Conservation (phyloP, 1,139 yeast species). For the Kurtzmaniella quercitrusa region DNA sequence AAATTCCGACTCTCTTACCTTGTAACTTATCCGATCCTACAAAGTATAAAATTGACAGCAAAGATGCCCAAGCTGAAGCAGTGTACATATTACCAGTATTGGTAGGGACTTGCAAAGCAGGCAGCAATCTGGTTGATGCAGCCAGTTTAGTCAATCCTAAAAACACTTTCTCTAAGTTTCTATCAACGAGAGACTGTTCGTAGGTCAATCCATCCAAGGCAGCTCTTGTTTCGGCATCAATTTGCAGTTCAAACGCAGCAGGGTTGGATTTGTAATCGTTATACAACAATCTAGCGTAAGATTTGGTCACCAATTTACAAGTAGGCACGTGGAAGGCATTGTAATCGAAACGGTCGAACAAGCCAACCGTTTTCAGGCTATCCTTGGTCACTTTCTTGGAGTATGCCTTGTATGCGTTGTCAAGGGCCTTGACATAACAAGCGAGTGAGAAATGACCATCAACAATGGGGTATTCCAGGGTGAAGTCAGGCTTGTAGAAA, state of each 20-base stretch:
- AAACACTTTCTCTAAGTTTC: slow-evolving; percentile 78
- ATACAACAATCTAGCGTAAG: slow-evolving; percentile 88
- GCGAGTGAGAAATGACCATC: slow-evolving; percentile 95
- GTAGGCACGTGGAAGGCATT: slow-evolving; percentile 98
- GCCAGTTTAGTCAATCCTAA: slow-evolving; percentile 73
- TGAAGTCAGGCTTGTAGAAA: slow-evolving; percentile 96
- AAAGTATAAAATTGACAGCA: slow-evolving; percentile 74
- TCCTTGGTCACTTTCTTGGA: slow-evolving; percentile 71
- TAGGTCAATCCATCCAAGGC: slow-evolving; percentile 58
- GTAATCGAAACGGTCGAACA: slow-evolving; percentile 77
- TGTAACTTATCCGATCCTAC: slow-evolving; percentile 72
- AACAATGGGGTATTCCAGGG: slow-evolving; percentile 94
- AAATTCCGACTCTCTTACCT: slow-evolving; percentile 83
- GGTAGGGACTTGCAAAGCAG: slow-evolving; percentile 84
- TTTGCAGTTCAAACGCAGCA: slow-evolving; percentile 45
- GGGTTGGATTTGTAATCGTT: slow-evolving; percentile 80
- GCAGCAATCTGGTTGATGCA: slow-evolving; percentile 67
- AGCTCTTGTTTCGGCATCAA: slow-evolving; percentile 54
- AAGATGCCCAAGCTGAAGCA: slow-evolving; percentile 86
- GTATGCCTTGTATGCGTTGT: slow-evolving; percentile 78
- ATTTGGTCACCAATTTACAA: slow-evolving; percentile 90
- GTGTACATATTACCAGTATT: slow-evolving; percentile 99
- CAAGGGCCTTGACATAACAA: slow-evolving; percentile 93
- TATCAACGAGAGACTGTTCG: slow-evolving; percentile 77
- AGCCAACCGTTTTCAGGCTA: slow-evolving; percentile 54